These are phyloP conservation scores for Holtermannia corniformis DNA, from an alignment of 768 basidiomycete genomes.

Conservation along the genomic window DNA sequence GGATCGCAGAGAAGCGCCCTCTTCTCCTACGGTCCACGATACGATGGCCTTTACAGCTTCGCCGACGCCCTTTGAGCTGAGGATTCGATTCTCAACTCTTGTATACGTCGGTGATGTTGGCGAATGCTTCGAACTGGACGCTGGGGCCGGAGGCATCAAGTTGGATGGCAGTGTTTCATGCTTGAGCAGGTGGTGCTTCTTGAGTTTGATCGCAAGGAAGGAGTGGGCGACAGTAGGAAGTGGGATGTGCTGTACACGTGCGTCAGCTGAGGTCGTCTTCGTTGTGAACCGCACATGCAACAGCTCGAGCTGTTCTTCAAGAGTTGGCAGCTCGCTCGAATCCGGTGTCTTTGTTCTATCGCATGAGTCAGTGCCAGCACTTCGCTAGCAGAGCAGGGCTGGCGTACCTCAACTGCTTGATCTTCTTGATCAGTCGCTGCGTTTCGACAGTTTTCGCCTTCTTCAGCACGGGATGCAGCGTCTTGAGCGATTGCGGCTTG, in stretches of 20 bases:
- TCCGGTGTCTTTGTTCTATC: conserved; percentile 34
- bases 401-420: conserved; percentile 59
- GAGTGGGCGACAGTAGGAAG: conserved; percentile 54
- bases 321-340: conserved; percentile 50
- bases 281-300: conserved; percentile 3
- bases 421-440: conserved; percentile 69
- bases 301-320: conserved; percentile 62
- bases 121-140: not conserved
- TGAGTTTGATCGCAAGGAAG: conserved; percentile 62
- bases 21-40: conserved; percentile 44
- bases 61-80: conserved; percentile 68
- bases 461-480: conserved; percentile 65
- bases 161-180: conserved; percentile 7
- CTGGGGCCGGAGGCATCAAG: conserved; percentile 3
- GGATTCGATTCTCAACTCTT: conserved; percentile 61
- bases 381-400: not conserved
- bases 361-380: not conserved
- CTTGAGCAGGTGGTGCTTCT: conserved; percentile 58
- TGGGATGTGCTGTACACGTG: conserved; percentile 49
- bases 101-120: conserved; percentile 20
- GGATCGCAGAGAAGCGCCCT: conserved; percentile 26
- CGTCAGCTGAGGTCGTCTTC: not conserved
- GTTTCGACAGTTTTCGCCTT: conserved; percentile 72
- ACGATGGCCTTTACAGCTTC: conserved; percentile 51
- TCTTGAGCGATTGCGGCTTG: conserved; percentile 66